Percentiles rank a stretch among this genome's conserved stretches.
These are phyloP conservation scores for Fusarium luffae DNA, from an alignment of 2,329 filamentous ascomycete genomes.

Conservation along the genomic window DNA sequence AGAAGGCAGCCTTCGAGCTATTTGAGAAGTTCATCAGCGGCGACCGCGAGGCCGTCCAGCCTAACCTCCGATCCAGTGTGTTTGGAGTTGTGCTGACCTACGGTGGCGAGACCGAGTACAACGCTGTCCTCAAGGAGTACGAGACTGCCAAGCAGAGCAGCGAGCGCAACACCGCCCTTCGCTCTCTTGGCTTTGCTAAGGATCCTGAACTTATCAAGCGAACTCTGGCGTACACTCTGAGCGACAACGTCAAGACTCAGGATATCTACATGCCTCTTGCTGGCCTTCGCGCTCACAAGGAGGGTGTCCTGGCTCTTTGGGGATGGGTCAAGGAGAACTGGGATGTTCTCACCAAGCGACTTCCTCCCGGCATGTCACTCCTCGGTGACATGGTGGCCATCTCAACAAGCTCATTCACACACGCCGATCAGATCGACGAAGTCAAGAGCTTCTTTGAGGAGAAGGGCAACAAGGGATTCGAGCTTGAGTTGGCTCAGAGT, in stretches of 20 bases:
- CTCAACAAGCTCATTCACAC: constrained; percentile 83
- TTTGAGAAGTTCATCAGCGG: constrained; percentile 85
- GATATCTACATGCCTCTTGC: constrained; percentile 91
- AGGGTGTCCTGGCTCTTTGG: constrained; percentile 84
- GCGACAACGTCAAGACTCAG: constrained; percentile 89
- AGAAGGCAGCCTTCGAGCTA: constrained; percentile 87
- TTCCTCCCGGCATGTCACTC: constrained; percentile 89
- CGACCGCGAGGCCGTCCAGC: constrained; percentile 84
- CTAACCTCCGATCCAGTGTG: constrained; percentile 88
- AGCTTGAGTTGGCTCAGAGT: constrained; percentile 89
- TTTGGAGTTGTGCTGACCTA: constrained; percentile 86
- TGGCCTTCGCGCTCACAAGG: constrained; percentile 79
- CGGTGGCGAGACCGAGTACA: constrained; percentile 72
- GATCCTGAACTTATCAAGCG: constrained; percentile 83
- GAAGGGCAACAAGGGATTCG: constrained; percentile 86
- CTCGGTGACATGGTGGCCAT: constrained; percentile 86
- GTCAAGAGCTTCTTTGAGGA: constrained; percentile 84
- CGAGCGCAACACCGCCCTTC: constrained; percentile 91
- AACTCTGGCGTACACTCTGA: constrained; percentile 79
- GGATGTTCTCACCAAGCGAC: constrained; percentile 82
- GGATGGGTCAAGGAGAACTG: constrained; percentile 88
- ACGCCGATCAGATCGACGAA: constrained; percentile 76
- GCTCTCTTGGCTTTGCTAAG: constrained; percentile 81
- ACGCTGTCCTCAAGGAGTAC: constrained; percentile 46
- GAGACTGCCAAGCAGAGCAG: constrained; percentile 72